These are phyloP conservation scores for Xerocomellus amylosporus DNA, from an alignment of 768 basidiomycete genomes.

Conservation along the genomic window DNA sequence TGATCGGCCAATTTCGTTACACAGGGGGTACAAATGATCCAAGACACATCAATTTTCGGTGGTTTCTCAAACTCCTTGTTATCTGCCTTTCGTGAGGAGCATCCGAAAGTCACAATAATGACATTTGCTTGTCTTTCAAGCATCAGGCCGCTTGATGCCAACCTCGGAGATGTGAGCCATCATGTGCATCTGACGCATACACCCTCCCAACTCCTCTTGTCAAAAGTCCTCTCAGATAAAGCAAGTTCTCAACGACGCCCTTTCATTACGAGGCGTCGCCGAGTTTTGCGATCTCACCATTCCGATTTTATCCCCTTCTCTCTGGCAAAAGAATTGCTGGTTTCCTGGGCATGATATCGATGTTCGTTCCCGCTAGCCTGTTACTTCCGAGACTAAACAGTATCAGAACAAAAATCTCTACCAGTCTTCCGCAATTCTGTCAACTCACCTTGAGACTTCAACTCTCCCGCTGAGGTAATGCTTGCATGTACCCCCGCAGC, in stretches of 20 bases:
- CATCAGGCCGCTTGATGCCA: slow-evolving; percentile 31
- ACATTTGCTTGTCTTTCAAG: slow-evolving; percentile 58
- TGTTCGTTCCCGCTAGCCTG: slow-evolving; percentile 14
- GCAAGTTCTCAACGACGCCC: slow-evolving; percentile 58
- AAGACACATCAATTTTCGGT: slow-evolving; percentile 62
- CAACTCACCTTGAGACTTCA: slow-evolving; percentile 54
- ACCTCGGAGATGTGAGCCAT: slow-evolving; percentile 45
- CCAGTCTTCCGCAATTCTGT: slow-evolving; percentile 55
- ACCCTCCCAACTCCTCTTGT: background rate
- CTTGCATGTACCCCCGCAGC: background rate
- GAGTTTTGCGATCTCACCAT: slow-evolving; percentile 50
- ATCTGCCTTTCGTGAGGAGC: slow-evolving; percentile 63
- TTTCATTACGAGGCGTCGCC: slow-evolving; percentile 50
- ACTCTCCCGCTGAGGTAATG: slow-evolving; percentile 60
- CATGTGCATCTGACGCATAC: background rate
- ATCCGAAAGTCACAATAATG: slow-evolving; percentile 57
- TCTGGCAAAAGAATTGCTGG: slow-evolving; percentile 41
- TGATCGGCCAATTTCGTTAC: background rate
- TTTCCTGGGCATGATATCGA: slow-evolving; percentile 14
- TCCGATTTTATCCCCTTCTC: slow-evolving; percentile 46
- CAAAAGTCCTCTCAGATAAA: slow-evolving; percentile 37
- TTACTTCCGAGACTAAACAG: slow-evolving; percentile 8
- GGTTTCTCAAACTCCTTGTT: slow-evolving; percentile 61
- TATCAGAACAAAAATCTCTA: slow-evolving; percentile 38
- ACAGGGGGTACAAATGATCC: slow-evolving; percentile 69